Conservation (phyloP, 2,329 filamentous ascomycete genomes). For the Scolecobasidium constrictum region DNA sequence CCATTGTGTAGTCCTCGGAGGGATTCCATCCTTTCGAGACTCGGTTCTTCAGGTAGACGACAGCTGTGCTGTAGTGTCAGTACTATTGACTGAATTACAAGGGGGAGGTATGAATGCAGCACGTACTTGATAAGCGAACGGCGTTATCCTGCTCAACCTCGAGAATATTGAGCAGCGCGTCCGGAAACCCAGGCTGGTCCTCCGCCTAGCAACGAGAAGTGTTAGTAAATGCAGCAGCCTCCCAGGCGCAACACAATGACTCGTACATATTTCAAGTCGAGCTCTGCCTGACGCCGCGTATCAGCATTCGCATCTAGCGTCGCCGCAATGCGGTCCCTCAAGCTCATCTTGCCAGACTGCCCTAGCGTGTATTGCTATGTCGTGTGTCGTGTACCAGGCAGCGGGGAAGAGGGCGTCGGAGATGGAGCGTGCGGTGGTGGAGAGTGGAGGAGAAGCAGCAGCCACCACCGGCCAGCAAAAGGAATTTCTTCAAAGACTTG, state of each 20-base stretch:
- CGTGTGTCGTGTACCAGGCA: no score
- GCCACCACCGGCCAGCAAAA: no score
- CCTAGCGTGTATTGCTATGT: no score
- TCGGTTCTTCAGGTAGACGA: conserved; percentile 96
- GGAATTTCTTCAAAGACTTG: no score
- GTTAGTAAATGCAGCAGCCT: conserved; percentile 11
- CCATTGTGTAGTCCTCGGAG: conserved; percentile 61
- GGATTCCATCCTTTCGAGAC: conserved; percentile 85
- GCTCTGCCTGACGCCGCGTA: conserved; percentile 64
- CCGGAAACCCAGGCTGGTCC: conserved; percentile 78
- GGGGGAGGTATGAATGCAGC: conserved; percentile 14
- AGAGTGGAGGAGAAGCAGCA: no score
- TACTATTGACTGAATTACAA: conserved; percentile 14
- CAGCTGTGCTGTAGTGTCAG: conserved; percentile 46
- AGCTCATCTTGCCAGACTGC: no score
- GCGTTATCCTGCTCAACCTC: conserved; percentile 77
- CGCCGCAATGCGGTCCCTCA: conserved; percentile 66
- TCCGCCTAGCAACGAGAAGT: conserved; percentile 59
- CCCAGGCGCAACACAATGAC: no score
- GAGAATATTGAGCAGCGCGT: conserved; percentile 82
- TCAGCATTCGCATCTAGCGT: conserved; percentile 67
- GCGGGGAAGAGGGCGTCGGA: no score
- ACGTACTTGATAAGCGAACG: conserved; percentile 79
- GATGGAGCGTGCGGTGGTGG: no score
- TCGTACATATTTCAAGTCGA: conserved; percentile 70